Evolutionary conservation across 2,329 filamentous ascomycete genomes (phyloP).

Genomic region (Apiospora pterosperma): DNA sequence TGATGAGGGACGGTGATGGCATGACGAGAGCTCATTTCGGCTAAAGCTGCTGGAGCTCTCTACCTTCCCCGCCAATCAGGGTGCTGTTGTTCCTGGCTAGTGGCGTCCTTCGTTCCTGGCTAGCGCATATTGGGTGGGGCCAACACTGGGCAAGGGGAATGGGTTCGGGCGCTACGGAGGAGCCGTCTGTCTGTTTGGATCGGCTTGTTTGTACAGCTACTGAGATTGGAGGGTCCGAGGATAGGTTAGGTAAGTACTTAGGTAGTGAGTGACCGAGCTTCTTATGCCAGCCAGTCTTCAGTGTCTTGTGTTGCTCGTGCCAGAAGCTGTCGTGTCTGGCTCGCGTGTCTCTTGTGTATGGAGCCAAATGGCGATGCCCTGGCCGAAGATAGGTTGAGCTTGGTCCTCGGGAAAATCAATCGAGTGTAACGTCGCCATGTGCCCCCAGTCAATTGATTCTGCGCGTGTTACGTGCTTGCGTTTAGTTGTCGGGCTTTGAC

Average conservation of each 20-base stretch:
- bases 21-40: conserved; percentile 1
- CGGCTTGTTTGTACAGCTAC: neutral
- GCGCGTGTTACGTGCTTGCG: neutral
- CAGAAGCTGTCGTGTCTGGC: neutral
- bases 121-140: conserved; percentile 3
- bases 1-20: conserved; percentile 1
- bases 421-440: neutral
- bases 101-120: conserved; percentile 9
- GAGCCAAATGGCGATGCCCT: neutral
- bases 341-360: neutral
- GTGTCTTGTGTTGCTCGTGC: neutral
- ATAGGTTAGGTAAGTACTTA: too few species aligned
- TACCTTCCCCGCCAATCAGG: conserved; percentile 4
- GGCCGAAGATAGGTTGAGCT: neutral
- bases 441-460: neutral
- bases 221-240: neutral
- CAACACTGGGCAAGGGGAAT: neutral
- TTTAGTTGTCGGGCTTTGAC: neutral
- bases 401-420: neutral
- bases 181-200: neutral
- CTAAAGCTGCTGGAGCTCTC: neutral
- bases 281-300: too few species aligned
- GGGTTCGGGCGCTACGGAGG: neutral
- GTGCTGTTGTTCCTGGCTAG: conserved; percentile 3
- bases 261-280: neutral